Evolutionary conservation across 2,329 filamentous ascomycete species (phyloP), one percentile per base, ranked within the genome.

Genomic region (Teratosphaeria zuluensis): DNA sequence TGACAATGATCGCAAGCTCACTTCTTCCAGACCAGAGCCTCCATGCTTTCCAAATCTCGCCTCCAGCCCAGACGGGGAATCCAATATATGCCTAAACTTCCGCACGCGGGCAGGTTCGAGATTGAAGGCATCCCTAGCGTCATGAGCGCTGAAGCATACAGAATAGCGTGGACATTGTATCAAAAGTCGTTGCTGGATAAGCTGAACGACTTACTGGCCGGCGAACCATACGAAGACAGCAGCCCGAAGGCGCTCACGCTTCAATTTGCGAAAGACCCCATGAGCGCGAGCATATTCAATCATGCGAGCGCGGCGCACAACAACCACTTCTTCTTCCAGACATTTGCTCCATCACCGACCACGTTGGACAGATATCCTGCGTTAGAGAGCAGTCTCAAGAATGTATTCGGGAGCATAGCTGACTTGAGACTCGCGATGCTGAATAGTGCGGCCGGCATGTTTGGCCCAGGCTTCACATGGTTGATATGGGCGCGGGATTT

Each of bases 401-500:
- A 78, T 65, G 84, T 84, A 68, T 97, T 96, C 78, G 87, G 88
- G 70, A 90, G 87, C 67, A 78, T 95, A 67, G 88, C 95, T 64
- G 92, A 88, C 32, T 84, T 99, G 60, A 85, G 85, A 71, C 80
- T 81, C 66, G 89, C 94, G 72, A 85, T 99, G 75, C 75, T 94
- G 69, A 79, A 86, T 64, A 95, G 88, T 48, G 92, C 92, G 59
- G 81, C 84, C 65, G 83, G 85, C 77, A 96, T 97, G 91, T 97
- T 99, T 77, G 94, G 92, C 57, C 92, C 92, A 0, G 94, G 94
- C 64, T 97, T 95, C 76, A 88, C 97, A 71, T 99, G 94, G 94
- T 86, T 99, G 62, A 89, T 96, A 68, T 72, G 68, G 65, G 64
- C 64, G 19, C 59, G 64, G n/a, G 61, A 68, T 35, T 58, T 61